Conservation (phyloP, 805 yeast species). For the Saccharomycopsis oosterbeekiorum region DNA sequence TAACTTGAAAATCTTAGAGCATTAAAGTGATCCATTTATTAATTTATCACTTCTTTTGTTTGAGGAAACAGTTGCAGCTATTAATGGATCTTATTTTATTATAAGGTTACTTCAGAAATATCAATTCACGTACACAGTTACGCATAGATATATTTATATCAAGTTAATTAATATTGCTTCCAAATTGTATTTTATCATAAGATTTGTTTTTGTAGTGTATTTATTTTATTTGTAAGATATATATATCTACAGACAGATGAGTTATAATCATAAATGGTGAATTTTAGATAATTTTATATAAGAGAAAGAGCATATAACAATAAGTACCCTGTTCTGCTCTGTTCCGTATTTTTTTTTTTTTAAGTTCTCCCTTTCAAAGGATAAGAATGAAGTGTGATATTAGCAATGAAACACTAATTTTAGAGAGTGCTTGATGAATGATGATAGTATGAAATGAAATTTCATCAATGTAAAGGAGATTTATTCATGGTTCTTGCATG, state of each 20-base stretch:
- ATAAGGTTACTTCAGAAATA: too few relatives aligned
- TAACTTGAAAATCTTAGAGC: slow-evolving; percentile 88
- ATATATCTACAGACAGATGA: neutral
- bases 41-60: neutral
- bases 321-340: neutral
- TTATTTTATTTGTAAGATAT: neutral
- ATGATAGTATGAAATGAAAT: neutral
- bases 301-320: neutral
- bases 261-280: neutral
- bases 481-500: too few relatives aligned
- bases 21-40: slow-evolving; percentile 34
- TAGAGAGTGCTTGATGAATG: neutral
- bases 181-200: neutral
- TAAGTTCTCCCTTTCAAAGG: neutral
- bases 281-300: neutral
- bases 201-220: neutral
- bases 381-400: neutral
- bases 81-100: too few relatives aligned
- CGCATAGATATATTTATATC: neutral
- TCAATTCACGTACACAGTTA: too few relatives aligned
- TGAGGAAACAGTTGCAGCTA: neutral
- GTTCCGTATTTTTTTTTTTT: neutral
- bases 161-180: neutral
- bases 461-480: neutral
- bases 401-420: neutral